Percentiles rank a stretch among this genome's conserved stretches.
Evolutionary conservation across 371 early-diverging fungal genomes (phyloP).

Genomic region (Umbelopsis sp.): DNA sequence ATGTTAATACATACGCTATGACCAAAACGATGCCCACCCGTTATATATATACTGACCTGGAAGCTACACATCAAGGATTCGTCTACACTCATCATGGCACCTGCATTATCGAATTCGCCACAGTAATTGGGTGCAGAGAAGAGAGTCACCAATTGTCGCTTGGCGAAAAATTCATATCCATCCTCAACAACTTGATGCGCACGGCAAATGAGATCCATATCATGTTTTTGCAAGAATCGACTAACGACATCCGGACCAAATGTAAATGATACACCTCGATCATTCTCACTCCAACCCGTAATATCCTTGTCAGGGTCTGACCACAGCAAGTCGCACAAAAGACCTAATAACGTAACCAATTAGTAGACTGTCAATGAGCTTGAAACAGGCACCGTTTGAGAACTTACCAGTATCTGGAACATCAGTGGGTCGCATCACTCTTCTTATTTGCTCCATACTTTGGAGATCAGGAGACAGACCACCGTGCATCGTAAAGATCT

Average conservation of each 20-base stretch:
- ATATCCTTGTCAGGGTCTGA: constrained; percentile 92
- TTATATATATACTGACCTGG: constrained; percentile 50
- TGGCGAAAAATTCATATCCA: constrained; percentile 95
- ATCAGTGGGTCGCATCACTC: constrained; percentile 92
- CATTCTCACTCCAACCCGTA: constrained; percentile 87
- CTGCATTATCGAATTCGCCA: constrained; percentile 95
- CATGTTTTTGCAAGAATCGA: constrained; percentile 89
- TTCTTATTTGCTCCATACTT: constrained; percentile 88
- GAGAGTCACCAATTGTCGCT: constrained; percentile 91
- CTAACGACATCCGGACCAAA: constrained; percentile 89
- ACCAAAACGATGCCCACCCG: too few relatives aligned
- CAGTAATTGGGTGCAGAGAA: constrained; percentile 98
- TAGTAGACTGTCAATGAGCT: constrained; percentile 8
- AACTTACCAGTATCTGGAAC: constrained; percentile 87
- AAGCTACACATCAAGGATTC: constrained; percentile 91
- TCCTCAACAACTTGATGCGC: constrained; percentile 98
- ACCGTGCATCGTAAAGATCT: constrained; percentile 97
- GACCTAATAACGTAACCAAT: constrained; percentile 52
- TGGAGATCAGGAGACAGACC: constrained; percentile 92
- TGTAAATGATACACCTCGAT: constrained; percentile 90
- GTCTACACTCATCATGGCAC: constrained; percentile 98
- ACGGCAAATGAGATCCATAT: constrained; percentile 90
- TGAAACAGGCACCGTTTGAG: constrained; percentile 1
- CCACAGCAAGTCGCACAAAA: constrained; percentile 95
- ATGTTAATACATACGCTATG: too few relatives aligned